phyloP scores from a whole-genome alignment of 2,329 filamentous ascomycete genomes.

The Diplodia mutila region DNA sequence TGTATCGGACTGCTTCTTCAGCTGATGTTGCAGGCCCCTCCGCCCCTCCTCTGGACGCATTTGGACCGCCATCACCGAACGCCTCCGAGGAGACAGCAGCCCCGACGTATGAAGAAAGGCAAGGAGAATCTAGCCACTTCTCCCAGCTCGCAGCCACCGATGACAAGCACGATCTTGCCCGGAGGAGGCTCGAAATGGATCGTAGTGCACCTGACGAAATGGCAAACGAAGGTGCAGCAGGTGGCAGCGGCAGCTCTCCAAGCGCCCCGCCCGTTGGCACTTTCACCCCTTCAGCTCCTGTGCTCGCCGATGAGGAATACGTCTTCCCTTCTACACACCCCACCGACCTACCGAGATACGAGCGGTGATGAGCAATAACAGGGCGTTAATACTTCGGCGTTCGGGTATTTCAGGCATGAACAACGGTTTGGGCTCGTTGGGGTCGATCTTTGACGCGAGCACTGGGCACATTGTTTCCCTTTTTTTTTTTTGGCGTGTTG shows the following conservation, averaged over 20 bases:
- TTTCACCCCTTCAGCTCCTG: slow-evolving; percentile 20
- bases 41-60: background rate
- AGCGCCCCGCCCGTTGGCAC: background rate
- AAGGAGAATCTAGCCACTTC: background rate
- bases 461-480: background rate
- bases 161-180: slow-evolving; percentile 79
- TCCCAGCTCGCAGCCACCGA: slow-evolving; percentile 51
- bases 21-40: slow-evolving; percentile 4
- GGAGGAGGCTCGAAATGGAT: slow-evolving; percentile 45
- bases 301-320: slow-evolving; percentile 23
- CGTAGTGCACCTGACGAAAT: slow-evolving; percentile 44
- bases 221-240: background rate
- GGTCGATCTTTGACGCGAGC: slow-evolving; percentile 2
- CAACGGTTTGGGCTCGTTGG: background rate
- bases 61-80: background rate
- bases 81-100: background rate
- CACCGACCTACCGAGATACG: slow-evolving; percentile 24
- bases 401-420: slow-evolving; percentile 3
- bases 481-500: slow-evolving; percentile 16
- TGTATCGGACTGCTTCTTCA: background rate
- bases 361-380: slow-evolving; percentile 19
- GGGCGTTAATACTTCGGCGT: slow-evolving; percentile 17
- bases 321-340: slow-evolving; percentile 14
- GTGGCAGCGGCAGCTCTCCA: background rate
- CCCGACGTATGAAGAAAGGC: slow-evolving; percentile 10